These are phyloP conservation scores for Debaryomyces udenii DNA, from an alignment of 1,139 yeast genomes.

Conservation along the genomic window DNA sequence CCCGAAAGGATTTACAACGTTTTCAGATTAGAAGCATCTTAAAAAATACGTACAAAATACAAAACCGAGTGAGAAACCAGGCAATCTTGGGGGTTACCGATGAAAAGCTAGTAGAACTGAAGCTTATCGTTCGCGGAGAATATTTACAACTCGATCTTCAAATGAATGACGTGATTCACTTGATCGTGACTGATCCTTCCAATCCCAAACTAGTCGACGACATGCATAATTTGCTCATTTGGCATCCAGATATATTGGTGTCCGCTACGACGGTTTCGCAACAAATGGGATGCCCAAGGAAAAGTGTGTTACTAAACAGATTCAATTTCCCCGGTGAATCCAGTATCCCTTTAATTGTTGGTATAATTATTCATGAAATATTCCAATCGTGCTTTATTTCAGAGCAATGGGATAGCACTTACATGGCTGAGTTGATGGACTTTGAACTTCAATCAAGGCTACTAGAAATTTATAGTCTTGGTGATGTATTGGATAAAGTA, in stretches of 20 bases:
- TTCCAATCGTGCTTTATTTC: conserved; percentile 67
- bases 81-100: conserved; percentile 52
- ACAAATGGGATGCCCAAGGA: conserved; percentile 71
- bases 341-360: conserved; percentile 66
- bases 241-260: conserved; percentile 82
- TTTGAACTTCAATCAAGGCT: conserved; percentile 43
- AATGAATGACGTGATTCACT: conserved; percentile 59
- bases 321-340: conserved; percentile 59
- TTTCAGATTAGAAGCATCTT: conserved; percentile 47
- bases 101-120: conserved; percentile 29
- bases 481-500: conserved; percentile 52
- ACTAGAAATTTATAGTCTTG: conserved; percentile 61
- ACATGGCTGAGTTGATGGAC: conserved; percentile 50
- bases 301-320: conserved; percentile 62
- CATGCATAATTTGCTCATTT: conserved; percentile 61
- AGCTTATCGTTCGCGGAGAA: conserved; percentile 52
- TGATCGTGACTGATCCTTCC: conserved; percentile 50
- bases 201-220: conserved; percentile 54
- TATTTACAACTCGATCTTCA: conserved; percentile 48
- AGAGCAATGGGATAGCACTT: conserved; percentile 44
- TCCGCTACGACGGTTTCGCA: conserved; percentile 85
- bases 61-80: conserved; percentile 42
- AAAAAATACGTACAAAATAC: conserved; percentile 32
- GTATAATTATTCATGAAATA: conserved; percentile 76
- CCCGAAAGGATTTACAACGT: conserved; percentile 52